Conservation (phyloP, 257 asterid genomes). For the Paraleonurus japonicus region DNA sequence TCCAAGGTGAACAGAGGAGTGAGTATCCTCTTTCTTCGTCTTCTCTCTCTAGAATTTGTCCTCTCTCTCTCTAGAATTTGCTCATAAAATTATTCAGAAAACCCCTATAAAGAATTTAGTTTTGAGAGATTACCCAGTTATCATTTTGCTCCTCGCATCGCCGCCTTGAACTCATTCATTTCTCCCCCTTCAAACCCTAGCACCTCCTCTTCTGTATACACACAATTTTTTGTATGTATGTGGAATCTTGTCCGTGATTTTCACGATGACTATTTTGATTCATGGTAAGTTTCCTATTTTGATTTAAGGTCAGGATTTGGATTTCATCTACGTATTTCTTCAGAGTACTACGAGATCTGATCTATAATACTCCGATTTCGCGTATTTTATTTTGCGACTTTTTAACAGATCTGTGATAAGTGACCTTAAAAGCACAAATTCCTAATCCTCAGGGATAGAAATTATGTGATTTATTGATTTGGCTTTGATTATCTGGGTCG, state of each 20-base stretch:
- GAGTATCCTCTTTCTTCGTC: constrained; percentile 29
- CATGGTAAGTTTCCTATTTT: constrained; percentile 6
- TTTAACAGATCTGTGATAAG: constrained; percentile 10
- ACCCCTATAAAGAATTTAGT: background rate
- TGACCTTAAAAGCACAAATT: background rate
- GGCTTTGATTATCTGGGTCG: background rate
- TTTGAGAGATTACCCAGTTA: background rate
- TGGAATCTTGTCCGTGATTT: constrained; percentile 11
- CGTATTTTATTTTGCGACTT: background rate
- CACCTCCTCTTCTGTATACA: constrained; percentile 8
- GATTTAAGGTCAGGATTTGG: background rate
- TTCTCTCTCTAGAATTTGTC: constrained; percentile 28
- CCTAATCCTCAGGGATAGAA: background rate
- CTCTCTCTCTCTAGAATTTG: constrained; percentile 8
- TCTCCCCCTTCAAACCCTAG: constrained; percentile 30
- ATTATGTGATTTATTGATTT: background rate
- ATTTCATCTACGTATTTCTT: background rate
- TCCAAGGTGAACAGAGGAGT: constrained; percentile 34
- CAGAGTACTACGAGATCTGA: constrained; percentile 1
- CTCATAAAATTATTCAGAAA: constrained; percentile 2
- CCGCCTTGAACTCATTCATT: constrained; percentile 34
- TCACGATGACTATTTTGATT: background rate
- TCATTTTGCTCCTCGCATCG: constrained; percentile 28
- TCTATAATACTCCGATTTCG: background rate
- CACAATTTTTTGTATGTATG: background rate